Evolutionary conservation across 352 stramenopile genomes (phyloP).

Genomic region (Phytophthora megakarya): DNA sequence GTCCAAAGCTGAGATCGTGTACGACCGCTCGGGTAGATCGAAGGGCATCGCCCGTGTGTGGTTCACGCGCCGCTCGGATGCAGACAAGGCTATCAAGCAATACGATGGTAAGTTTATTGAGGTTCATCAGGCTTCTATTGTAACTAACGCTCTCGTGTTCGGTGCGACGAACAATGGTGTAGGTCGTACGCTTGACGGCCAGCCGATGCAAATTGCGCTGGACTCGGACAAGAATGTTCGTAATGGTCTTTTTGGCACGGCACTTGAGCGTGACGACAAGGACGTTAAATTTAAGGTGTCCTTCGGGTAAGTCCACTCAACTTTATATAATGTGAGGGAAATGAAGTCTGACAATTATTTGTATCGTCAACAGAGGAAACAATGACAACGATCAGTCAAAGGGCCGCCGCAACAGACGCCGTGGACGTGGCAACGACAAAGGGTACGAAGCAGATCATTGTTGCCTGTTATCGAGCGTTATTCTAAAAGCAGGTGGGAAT

Average conservation of each 20-base stretch:
- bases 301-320: constrained; percentile 51
- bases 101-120: constrained; percentile 60
- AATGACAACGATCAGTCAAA: constrained; percentile 44
- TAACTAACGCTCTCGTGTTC: neutral
- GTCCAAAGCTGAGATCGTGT: constrained; percentile 80
- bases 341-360: constrained; percentile 8
- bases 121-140: neutral
- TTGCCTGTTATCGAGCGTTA: neutral
- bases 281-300: constrained; percentile 85
- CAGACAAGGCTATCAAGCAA: constrained; percentile 84
- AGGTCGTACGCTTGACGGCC: constrained; percentile 77
- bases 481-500: constrained; percentile 12
- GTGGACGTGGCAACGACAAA: constrained; percentile 42
- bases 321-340: neutral
- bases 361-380: constrained; percentile 25
- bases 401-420: constrained; percentile 48
- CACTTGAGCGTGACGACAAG: constrained; percentile 60
- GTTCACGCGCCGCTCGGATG: constrained; percentile 68
- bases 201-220: constrained; percentile 77
- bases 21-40: constrained; percentile 81
- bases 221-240: constrained; percentile 77
- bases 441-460: constrained; percentile 15
- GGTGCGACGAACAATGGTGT: neutral
- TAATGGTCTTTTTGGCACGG: constrained; percentile 78
- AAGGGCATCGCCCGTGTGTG: constrained; percentile 82